Base-by-base conservation (phyloP, 352 stramenopile species). In the Phytophthora meadii region DNA sequence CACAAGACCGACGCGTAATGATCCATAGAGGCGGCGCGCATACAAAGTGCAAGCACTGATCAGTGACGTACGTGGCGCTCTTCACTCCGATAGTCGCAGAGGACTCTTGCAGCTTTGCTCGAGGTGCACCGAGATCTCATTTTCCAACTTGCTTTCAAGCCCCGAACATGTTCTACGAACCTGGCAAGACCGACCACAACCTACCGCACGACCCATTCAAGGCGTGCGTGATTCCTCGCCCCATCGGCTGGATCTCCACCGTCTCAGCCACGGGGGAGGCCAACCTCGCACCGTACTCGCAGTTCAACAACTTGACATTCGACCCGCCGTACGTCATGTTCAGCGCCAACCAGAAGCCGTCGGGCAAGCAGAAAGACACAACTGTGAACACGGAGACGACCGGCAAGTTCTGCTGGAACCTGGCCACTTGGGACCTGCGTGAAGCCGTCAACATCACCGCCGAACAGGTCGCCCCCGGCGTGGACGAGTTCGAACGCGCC, bases 291-390 rank as follows among this genome's bases (percentile, higher is more conserved):
- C 66, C 61, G 37, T 74, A 71, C 49, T 74, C 66, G 54, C 61
- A 71, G 49, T 74, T 74, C 61, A 74, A 74, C 61, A 70, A 71
- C 66, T 17, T 74, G 45, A 70, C 61, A 24, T 71, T 72, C 52
- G 68, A 75, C 17, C 68, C 61, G 8, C 68, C 68, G 7, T 72
- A 72, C 52, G 62, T 75, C 56, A 75, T 75, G 68, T 75, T 75
- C 52, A 72, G 61, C 22, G 62, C 62, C 15, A 75, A 75, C 62
- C 68, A 72, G 56, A 74, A 62, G 61, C 67, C 67, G 10, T 68
- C 61, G 24, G 67, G 67, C 24, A 40, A 54, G 32, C 61, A 72
- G 52, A 75, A 75, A 54, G 68, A 75, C 41, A 75, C 68, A 46
- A 54, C 52, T 1, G 68, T 72, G 19, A 75, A 72, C 45, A 68